Conservation (phyloP, 768 basidiomycete species). For the Rhizopogon salebrosus region DNA sequence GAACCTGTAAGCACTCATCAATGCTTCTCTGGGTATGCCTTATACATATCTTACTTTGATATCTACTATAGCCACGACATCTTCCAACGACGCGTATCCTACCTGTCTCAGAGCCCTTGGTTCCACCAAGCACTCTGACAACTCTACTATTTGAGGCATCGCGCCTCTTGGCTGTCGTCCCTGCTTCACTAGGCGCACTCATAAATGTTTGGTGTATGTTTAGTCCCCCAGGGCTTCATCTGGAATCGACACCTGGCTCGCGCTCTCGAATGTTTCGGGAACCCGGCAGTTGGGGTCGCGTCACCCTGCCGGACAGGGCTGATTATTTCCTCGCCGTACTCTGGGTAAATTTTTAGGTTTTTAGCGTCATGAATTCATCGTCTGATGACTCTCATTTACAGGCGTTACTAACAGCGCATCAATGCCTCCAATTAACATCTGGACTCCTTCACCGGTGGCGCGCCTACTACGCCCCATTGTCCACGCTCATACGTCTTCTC, state of each 20-base stretch:
- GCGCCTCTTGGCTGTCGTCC: conserved; percentile 67
- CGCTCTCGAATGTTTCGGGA: conserved; percentile 1
- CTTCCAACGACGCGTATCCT: conserved; percentile 67
- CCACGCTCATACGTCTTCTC: conserved; percentile 86
- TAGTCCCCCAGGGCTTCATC: conserved; percentile 32
- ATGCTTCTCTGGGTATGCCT: conserved; percentile 6
- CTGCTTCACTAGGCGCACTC: conserved; percentile 61
- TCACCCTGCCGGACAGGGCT: conserved; percentile 44
- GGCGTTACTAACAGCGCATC: conserved; percentile 83
- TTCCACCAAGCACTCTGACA: conserved; percentile 46
- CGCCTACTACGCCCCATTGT: conserved; percentile 81
- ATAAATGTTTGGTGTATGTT: conserved; percentile 55
- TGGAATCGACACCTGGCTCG: conserved; percentile 6
- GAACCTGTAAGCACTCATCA: conserved; percentile 51
- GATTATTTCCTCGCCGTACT: conserved; percentile 66
- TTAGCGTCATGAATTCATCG: neutral
- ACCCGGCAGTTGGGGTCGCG: conserved; percentile 19
- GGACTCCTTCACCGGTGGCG: conserved; percentile 89
- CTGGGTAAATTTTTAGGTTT: conserved; percentile 48
- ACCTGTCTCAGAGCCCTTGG: conserved; percentile 42
- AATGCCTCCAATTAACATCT: conserved; percentile 82
- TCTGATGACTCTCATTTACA: conserved; percentile 23
- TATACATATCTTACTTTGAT: neutral
- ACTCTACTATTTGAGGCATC: conserved; percentile 66
- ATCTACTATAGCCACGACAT: conserved; percentile 43